Percentiles rank a stretch among this genome's conserved stretches.
These are phyloP conservation scores for Xylaria curta DNA, from an alignment of 495 filamentous ascomycete genomes.

Conservation along the genomic window DNA sequence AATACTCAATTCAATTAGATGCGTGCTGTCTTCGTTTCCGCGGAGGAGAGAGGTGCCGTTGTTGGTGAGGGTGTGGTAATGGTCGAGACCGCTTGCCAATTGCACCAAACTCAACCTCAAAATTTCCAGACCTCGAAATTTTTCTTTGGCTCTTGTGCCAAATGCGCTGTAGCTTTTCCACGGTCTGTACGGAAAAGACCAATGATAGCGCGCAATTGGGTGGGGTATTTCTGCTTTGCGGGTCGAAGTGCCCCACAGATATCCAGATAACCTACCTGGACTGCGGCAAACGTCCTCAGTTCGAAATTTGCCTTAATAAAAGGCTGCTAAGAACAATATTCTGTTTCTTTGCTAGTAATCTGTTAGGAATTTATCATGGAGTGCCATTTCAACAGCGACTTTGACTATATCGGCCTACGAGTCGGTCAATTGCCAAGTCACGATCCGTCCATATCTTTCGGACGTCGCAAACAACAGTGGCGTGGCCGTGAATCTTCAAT, in stretches of 20 bases:
- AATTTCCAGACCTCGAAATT: constrained; percentile 25
- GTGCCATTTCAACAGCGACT: no score
- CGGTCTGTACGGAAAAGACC: constrained; percentile 3
- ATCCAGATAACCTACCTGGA: not conserved
- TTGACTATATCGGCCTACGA: no score
- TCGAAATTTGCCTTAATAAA: not conserved
- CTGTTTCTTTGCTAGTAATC: not conserved
- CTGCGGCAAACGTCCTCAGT: no score
- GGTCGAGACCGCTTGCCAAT: not conserved
- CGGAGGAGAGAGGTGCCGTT: not conserved
- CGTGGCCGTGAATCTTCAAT: not conserved
- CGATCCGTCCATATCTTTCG: no score
- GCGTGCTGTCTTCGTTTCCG: not conserved
- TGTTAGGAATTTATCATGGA: not conserved
- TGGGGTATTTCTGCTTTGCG: constrained; percentile 15
- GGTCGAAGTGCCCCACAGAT: not conserved
- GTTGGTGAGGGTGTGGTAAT: not conserved
- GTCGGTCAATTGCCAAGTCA: no score
- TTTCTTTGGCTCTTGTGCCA: constrained; percentile 23
- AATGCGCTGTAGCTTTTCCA: constrained; percentile 20
- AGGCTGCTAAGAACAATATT: not conserved
- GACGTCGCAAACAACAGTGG: no score
- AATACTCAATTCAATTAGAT: not conserved
- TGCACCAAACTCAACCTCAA: not conserved
- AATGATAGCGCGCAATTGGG: not conserved